Evolutionary conservation across 768 basidiomycete genomes (phyloP).

Genomic region (Mycena vitilis): DNA sequence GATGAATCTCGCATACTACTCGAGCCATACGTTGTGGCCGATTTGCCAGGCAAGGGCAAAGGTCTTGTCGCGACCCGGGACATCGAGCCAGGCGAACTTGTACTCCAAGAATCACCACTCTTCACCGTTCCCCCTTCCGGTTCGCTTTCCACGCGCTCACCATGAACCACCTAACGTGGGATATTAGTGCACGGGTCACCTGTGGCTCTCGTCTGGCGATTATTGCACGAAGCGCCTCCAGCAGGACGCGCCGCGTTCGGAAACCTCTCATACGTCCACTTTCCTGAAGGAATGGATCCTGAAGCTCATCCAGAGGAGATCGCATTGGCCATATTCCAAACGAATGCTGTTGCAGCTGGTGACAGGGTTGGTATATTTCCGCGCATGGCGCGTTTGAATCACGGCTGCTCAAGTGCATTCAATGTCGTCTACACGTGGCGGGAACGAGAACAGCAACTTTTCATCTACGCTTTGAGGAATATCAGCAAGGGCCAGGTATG

Average conservation of each 20-base stretch:
- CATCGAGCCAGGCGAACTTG: constrained; percentile 70
- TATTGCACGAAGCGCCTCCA: constrained; percentile 48
- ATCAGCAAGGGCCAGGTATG: constrained; percentile 64
- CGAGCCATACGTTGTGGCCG: constrained; percentile 51
- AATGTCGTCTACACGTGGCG: constrained; percentile 75
- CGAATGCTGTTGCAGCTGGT: constrained; percentile 71
- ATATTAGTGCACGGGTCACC: constrained; percentile 58
- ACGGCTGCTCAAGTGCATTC: constrained; percentile 76
- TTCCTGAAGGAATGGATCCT: constrained; percentile 55
- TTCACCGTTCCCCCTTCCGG: constrained; percentile 63
- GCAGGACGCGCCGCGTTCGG: constrained; percentile 56
- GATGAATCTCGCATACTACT: neutral
- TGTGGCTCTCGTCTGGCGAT: constrained; percentile 51
- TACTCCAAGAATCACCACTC: constrained; percentile 67
- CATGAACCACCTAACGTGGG: constrained; percentile 4
- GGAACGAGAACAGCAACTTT: constrained; percentile 57
- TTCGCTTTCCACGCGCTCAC: constrained; percentile 38
- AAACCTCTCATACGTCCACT: constrained; percentile 67
- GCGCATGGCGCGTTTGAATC: constrained; percentile 74
- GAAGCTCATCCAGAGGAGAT: constrained; percentile 54
- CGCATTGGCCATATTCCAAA: constrained; percentile 75
- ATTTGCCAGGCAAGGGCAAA: constrained; percentile 67
- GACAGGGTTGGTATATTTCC: constrained; percentile 71
- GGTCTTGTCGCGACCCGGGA: constrained; percentile 63
- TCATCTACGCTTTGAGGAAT: constrained; percentile 69